phyloP scores from a whole-genome alignment of 179 eudicot genomes.

The Heliamphora pulchella region DNA sequence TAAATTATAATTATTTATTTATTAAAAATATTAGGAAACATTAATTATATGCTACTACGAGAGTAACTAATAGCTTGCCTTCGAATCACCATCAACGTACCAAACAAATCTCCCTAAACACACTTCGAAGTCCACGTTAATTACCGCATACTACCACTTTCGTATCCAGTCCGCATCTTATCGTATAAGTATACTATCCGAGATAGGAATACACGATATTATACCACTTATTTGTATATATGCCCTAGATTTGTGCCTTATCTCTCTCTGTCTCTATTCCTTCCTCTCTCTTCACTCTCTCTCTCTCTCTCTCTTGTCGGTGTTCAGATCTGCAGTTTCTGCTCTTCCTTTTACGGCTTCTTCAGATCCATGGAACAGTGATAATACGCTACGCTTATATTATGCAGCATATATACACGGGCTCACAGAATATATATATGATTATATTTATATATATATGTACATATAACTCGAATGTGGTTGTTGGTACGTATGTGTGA shows the following conservation, averaged over 20 bases:
- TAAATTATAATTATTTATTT: too few species aligned
- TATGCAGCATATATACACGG: background rate
- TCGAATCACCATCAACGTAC: background rate
- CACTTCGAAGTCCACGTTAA: background rate
- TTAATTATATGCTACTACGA: too few species aligned
- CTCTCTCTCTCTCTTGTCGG: conserved; percentile 17
- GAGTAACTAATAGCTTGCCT: too few species aligned
- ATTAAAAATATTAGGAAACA: too few species aligned
- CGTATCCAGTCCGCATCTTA: background rate
- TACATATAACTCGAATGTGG: background rate
- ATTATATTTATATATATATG: background rate
- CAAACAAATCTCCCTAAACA: background rate
- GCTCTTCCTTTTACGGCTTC: background rate
- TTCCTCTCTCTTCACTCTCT: background rate
- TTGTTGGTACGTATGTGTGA: background rate
- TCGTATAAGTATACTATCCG: background rate
- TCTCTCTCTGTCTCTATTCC: background rate
- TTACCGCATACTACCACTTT: background rate
- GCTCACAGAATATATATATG: background rate
- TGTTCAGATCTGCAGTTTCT: conserved; percentile 19
- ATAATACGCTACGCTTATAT: background rate
- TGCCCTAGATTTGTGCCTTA: conserved; percentile 2
- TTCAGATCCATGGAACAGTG: conserved; percentile 10
- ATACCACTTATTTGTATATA: background rate
- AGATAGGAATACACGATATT: background rate